Percentiles rank a stretch among this genome's conserved stretches.
These are phyloP conservation scores for Naganishia cerealis DNA, from an alignment of 1,284 basidiomycete genomes.

Conservation along the genomic window DNA sequence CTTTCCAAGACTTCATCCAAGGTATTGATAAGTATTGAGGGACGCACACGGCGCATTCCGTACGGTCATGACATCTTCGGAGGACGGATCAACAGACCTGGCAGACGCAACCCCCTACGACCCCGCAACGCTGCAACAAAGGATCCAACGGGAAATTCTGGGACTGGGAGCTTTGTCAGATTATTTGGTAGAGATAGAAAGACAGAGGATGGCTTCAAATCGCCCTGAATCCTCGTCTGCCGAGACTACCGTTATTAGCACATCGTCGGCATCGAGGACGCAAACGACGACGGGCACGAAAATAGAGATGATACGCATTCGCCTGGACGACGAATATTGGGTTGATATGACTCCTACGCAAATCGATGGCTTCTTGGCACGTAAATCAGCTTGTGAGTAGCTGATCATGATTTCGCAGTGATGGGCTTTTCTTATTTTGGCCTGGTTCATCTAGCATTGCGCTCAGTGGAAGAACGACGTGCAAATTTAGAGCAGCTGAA, in stretches of 20 bases:
- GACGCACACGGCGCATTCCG: not conserved
- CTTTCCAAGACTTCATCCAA: not conserved
- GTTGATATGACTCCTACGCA: conserved; percentile 30
- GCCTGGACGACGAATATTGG: conserved; percentile 33
- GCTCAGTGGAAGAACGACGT: conserved; percentile 17
- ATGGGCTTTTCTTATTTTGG: not conserved
- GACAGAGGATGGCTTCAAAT: not conserved
- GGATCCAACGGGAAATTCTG: conserved; percentile 18
- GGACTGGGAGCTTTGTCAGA: conserved; percentile 22
- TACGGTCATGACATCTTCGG: not conserved
- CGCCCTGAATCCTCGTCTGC: not conserved
- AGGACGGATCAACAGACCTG: not conserved
- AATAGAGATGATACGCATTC: conserved; percentile 14
- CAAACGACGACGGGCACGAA: not conserved
- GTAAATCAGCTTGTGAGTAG: conserved; percentile 30
- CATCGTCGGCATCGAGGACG: too few relatives aligned
- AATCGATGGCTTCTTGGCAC: conserved; percentile 8
- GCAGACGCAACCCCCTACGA: conserved; percentile 6
- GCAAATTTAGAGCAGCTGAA: conserved; percentile 20
- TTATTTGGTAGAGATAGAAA: not conserved
- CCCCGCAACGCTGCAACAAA: conserved; percentile 3
- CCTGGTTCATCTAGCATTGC: not conserved
- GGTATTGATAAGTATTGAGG: not conserved
- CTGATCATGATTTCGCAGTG: not conserved
- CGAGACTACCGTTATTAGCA: not conserved